These are phyloP conservation scores for Cladosporium colombiae DNA, from an alignment of 2,329 filamentous ascomycete species.

Conservation along the genomic window DNA sequence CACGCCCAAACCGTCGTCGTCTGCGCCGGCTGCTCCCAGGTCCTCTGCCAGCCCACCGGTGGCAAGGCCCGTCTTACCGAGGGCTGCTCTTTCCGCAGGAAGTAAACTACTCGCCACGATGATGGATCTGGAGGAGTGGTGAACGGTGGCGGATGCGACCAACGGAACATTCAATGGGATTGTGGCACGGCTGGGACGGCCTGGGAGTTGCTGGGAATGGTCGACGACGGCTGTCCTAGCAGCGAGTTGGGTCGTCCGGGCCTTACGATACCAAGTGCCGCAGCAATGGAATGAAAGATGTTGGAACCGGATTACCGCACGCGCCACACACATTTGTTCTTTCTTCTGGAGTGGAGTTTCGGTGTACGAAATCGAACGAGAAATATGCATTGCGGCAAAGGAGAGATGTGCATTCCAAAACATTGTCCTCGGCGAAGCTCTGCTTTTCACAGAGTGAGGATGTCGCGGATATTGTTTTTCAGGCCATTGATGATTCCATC, in stretches of 20 bases:
- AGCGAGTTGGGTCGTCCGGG: constrained; percentile 15
- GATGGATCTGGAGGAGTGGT: constrained; percentile 20
- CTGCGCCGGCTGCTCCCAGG: constrained; percentile 99
- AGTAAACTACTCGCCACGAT: constrained; percentile 66
- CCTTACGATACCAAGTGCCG: constrained; percentile 20
- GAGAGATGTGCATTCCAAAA: constrained; percentile 19
- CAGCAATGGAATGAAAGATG: constrained; percentile 21
- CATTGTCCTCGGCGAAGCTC: constrained; percentile 12
- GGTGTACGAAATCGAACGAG: constrained; percentile 20
- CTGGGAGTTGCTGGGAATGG: constrained; percentile 12
- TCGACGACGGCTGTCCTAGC: constrained; percentile 13
- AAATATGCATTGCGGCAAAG: constrained; percentile 20
- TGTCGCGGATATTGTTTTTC: constrained; percentile 12
- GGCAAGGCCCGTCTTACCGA: constrained; percentile 98
- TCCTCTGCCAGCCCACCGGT: constrained; percentile 99
- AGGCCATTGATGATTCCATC: constrained; percentile 19
- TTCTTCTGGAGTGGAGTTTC: constrained; percentile 21
- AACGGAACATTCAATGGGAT: constrained; percentile 18
- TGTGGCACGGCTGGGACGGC: constrained; percentile 17
- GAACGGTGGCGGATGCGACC: constrained; percentile 17
- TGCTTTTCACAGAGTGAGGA: constrained; percentile 10
- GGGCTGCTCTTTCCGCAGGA: constrained; percentile 99
- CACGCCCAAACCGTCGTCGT: constrained; percentile 99
- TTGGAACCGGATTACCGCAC: constrained; percentile 13
- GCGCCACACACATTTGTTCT: constrained; percentile 16